Percentiles rank a stretch among this genome's conserved stretches.
These are phyloP conservation scores for Alternaria rosae DNA, from an alignment of 2,329 filamentous ascomycete species.

Conservation along the genomic window DNA sequence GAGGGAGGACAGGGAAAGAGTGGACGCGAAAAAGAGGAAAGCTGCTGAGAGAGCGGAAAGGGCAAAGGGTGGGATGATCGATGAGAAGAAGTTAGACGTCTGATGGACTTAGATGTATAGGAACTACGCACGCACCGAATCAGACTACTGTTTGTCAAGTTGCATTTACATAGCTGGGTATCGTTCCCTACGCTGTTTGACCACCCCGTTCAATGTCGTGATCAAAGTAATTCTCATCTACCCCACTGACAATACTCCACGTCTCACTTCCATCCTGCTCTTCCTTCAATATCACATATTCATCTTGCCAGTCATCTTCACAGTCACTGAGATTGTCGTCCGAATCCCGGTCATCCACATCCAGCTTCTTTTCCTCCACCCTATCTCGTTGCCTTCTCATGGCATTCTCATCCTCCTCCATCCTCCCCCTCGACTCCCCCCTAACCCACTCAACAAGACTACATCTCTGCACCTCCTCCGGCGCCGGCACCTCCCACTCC, in stretches of 20 bases:
- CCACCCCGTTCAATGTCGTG: background rate
- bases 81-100: constrained; percentile 21
- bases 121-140: background rate
- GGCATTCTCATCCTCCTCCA: background rate
- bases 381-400: background rate
- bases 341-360: background rate
- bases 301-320: background rate
- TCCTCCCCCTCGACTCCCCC: background rate
- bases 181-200: background rate
- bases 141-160: background rate
- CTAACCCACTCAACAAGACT: constrained; percentile 12
- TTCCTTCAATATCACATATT: background rate
- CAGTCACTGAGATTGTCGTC: background rate
- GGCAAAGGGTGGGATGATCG: constrained; percentile 25
- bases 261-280: background rate
- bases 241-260: constrained; percentile 12
- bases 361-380: background rate
- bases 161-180: background rate
- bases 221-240: background rate
- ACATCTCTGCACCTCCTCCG: constrained; percentile 12
- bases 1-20: constrained; percentile 53
- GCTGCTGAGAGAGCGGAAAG: constrained; percentile 54
- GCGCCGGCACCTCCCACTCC: background rate
- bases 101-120: background rate
- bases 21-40: constrained; percentile 50